These are phyloP conservation scores for Myochromella boudieri DNA, from an alignment of 768 basidiomycete species.

Conservation along the genomic window DNA sequence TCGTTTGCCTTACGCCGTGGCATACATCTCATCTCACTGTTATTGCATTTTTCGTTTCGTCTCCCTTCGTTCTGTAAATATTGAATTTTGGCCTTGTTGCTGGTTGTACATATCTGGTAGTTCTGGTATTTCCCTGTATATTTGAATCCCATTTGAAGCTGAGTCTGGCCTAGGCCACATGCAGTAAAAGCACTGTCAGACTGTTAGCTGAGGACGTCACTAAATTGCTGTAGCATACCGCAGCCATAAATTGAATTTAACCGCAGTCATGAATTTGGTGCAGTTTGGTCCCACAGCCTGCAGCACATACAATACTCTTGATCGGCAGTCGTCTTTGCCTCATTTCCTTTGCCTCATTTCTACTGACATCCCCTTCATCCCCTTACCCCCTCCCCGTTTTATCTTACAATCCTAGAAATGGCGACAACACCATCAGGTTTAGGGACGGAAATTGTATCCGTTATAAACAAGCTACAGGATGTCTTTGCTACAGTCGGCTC, in stretches of 20 bases:
- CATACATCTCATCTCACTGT: slow-evolving; percentile 5
- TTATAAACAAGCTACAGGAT: slow-evolving; percentile 90
- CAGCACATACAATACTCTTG: no score
- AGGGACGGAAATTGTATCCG: slow-evolving; percentile 77
- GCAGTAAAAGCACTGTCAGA: no score
- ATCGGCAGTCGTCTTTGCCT: no score
- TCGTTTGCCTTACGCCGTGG: slow-evolving; percentile 3
- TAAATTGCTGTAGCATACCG: not conserved
- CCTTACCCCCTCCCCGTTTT: slow-evolving; percentile 16
- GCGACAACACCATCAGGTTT: slow-evolving; percentile 64
- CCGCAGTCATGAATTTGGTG: slow-evolving; percentile 14
- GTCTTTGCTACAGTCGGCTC: slow-evolving; percentile 85
- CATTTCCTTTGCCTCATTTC: slow-evolving; percentile 12
- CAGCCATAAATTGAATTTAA: not conserved
- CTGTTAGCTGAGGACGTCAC: no score
- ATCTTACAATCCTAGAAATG: slow-evolving; percentile 34
- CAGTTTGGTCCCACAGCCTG: slow-evolving; percentile 18
- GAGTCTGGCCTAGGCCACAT: no score
- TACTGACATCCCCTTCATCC: slow-evolving; percentile 11
- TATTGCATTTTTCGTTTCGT: slow-evolving; percentile 6
- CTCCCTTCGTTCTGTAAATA: slow-evolving; percentile 12
- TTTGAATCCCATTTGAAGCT: no score
- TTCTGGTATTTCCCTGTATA: no score
- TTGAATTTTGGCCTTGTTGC: slow-evolving; percentile 6
- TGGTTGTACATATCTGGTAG: slow-evolving; percentile 6